Conservation (phyloP, 768 basidiomycete genomes). For the Suillus variegatus region DNA sequence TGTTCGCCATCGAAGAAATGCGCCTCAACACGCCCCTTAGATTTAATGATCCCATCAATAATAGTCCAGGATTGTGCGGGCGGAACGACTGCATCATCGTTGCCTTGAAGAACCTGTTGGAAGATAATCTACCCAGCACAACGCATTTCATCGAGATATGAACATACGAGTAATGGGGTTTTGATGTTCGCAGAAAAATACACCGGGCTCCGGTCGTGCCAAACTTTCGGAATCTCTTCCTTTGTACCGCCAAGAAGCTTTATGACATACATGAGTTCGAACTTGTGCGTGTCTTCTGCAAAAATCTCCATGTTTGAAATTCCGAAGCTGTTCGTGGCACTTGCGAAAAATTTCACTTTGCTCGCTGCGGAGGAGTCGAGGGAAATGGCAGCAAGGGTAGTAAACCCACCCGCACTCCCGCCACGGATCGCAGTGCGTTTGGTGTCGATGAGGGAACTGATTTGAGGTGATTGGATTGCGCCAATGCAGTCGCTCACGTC, state of each 20-base stretch:
- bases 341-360: conserved; percentile 58
- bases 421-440: conserved; percentile 71
- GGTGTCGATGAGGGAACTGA: conserved; percentile 56
- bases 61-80: conserved; percentile 52
- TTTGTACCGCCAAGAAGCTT: conserved; percentile 62
- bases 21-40: conserved; percentile 30
- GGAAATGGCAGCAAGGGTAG: conserved; percentile 51
- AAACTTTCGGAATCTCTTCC: conserved; percentile 55
- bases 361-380: conserved; percentile 52
- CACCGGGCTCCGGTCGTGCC: conserved; percentile 61
- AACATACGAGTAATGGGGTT: conserved; percentile 60
- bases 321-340: conserved; percentile 69
- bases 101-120: conserved; percentile 65
- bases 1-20: conserved; percentile 46
- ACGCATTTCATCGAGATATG: conserved; percentile 31
- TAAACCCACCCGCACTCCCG: conserved; percentile 73
- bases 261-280: conserved; percentile 58
- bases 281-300: conserved; percentile 70
- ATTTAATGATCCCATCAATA: not conserved
- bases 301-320: conserved; percentile 62
- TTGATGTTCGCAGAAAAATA: conserved; percentile 62
- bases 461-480: conserved; percentile 46
- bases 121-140: conserved; percentile 12
- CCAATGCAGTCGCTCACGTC: conserved; percentile 63
- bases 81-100: conserved; percentile 63